phyloP scores from a whole-genome alignment of 2,329 filamentous ascomycete genomes.

The Juglanconis juglandina region DNA sequence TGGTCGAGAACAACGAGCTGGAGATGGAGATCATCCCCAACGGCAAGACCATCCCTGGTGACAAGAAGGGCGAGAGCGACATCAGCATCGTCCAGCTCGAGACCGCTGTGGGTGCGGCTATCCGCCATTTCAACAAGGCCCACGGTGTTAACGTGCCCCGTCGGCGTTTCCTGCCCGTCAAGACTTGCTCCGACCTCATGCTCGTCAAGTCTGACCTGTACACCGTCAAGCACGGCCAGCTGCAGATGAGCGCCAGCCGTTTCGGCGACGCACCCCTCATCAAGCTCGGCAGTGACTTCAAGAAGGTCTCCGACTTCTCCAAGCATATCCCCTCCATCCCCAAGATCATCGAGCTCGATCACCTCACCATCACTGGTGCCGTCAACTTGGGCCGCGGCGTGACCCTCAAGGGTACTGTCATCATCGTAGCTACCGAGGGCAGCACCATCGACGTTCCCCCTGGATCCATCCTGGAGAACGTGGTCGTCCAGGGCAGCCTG shows the following conservation, averaged over 20 bases:
- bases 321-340: constrained; percentile 83
- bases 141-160: constrained; percentile 99
- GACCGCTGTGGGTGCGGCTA: constrained; percentile 96
- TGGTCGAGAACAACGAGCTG: constrained; percentile 96
- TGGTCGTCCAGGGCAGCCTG: constrained; percentile 96
- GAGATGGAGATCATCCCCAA: constrained; percentile 99
- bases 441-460: constrained; percentile 97
- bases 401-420: constrained; percentile 95
- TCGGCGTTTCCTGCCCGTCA: constrained; percentile 97
- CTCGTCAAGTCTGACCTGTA: constrained; percentile 99
- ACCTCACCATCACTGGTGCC: constrained; percentile 94
- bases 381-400: constrained; percentile 96
- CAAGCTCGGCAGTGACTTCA: constrained; percentile 98
- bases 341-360: constrained; percentile 87
- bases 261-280: constrained; percentile 97
- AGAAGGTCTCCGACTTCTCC: constrained; percentile 98
- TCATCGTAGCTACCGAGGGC: constrained; percentile 96
- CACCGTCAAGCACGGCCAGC: constrained; percentile 96
- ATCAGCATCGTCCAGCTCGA: constrained; percentile 97
- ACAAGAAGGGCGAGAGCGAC: constrained; percentile 99
- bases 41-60: constrained; percentile 95
- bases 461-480: constrained; percentile 95
- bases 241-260: constrained; percentile 92
- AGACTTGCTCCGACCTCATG: constrained; percentile 99
- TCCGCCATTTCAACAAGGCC: constrained; percentile 97